Evolutionary conservation across 345 rosid species (phyloP), one percentile per base, ranked within the genome.

Genomic region (Gossypium turneri): DNA sequence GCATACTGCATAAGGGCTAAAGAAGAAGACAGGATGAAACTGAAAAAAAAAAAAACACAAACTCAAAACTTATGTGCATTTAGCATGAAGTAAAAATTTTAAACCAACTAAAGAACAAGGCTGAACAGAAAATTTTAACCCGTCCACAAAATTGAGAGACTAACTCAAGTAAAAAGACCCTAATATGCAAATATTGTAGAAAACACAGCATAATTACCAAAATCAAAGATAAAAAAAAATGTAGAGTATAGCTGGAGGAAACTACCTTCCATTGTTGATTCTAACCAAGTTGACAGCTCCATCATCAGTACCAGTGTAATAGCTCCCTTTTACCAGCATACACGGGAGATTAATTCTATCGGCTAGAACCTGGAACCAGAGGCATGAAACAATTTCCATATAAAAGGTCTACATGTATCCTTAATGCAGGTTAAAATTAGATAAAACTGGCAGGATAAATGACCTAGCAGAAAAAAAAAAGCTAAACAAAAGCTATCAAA

Each of bases 271-370:
- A 66, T 79, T 66, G 77, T 89, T 87, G 70, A 89, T 83, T 81
- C 83, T 87, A 77, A 94, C 88, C 84, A 94, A 81, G 83, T 92
- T 90, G 80, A 94, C 92, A 73, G 97, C 97, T 61, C 98, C 98
- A 77, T 92, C 97, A 82, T 94, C 98, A 20, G 98, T 92, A 76
- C 98, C 98, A 67, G 98, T 92, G 67, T 94, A 94, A 85, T 87
- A 94, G 86, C 97, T 94, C 58, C 97, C 97, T 81, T 94, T 94
- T 72, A 94, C 91, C 86, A 94, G 86, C 93, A 88, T 87, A 76
- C 98, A 92, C 17, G 98, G 97, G 70, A 94, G 93, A 79, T 85
- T 89, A 70, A 94, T 83, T 81, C 75, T 92, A 84, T 94, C 98
- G 65, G 97, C 97, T 67, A 94, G 88, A 66, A 92, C 97, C 98